phyloP scores from a whole-genome alignment of 75 land plant genomes.

The Pinus albicaulis region DNA sequence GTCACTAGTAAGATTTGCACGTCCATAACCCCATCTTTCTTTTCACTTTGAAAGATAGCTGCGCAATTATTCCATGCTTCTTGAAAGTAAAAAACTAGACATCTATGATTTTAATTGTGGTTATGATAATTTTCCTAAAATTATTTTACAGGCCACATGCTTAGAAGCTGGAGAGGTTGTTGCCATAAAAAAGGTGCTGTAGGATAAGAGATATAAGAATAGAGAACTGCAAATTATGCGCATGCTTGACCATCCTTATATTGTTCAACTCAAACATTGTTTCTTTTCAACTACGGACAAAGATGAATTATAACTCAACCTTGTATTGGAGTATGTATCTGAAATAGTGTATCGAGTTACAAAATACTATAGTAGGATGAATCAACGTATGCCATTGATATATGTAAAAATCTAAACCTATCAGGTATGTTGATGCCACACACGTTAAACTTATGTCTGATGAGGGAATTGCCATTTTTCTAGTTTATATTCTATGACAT shows the following conservation, averaged over 20 bases:
- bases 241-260: constrained; percentile 91
- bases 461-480: too few relatives aligned
- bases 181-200: constrained; percentile 96
- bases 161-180: constrained; percentile 91
- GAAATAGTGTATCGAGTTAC: constrained; percentile 85
- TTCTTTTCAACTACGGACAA: constrained; percentile 89
- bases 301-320: constrained; percentile 90
- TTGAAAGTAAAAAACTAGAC: neutral
- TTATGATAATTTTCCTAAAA: neutral
- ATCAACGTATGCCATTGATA: constrained; percentile 72
- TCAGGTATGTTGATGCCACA: constrained; percentile 34
- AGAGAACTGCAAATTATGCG: constrained; percentile 97
- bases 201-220: constrained; percentile 92
- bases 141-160: constrained; percentile 73
- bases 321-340: too few relatives aligned
- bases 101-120: neutral
- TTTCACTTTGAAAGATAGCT: neutral
- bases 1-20: too few relatives aligned
- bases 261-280: constrained; percentile 87
- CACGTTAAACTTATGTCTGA: too few relatives aligned
- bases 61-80: neutral
- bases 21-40: neutral
- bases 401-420: constrained; percentile 86
- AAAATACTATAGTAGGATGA: constrained; percentile 57
- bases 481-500: too few relatives aligned